Percentiles rank a stretch among this genome's conserved stretches.
phyloP scores from a whole-genome alignment of 2,329 filamentous ascomycete genomes.

The Calonectria pteridis region DNA sequence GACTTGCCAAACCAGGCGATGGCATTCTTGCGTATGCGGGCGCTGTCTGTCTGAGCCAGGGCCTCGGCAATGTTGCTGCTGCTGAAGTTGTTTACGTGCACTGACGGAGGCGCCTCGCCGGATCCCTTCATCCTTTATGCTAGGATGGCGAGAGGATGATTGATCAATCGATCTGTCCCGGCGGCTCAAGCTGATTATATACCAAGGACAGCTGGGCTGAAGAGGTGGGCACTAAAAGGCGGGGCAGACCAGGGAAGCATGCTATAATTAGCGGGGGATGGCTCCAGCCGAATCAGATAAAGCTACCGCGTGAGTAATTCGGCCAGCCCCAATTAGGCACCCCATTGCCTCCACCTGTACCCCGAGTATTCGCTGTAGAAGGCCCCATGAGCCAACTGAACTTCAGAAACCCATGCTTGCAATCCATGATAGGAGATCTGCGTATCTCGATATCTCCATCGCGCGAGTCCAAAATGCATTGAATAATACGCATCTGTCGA shows the following conservation, averaged over 20 bases:
- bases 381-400: too few relatives aligned
- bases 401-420: too few relatives aligned
- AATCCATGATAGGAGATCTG: too few relatives aligned
- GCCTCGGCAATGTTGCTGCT: conserved; percentile 17
- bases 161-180: background rate
- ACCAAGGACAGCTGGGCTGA: background rate
- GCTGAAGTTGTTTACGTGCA: background rate
- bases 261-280: background rate
- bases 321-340: background rate
- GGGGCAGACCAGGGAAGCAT: background rate
- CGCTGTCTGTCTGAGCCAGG: conserved; percentile 34
- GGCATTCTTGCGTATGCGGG: conserved; percentile 29
- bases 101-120: background rate
- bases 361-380: too few relatives aligned
- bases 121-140: background rate
- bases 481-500: too few relatives aligned
- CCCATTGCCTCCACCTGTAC: too few relatives aligned
- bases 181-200: background rate
- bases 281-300: background rate
- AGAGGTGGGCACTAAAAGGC: background rate
- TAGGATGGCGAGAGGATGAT: background rate
- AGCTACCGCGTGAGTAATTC: background rate
- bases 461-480: too few relatives aligned
- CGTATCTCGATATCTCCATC: too few relatives aligned
- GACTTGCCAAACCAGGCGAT: conserved; percentile 37